These are phyloP conservation scores for Cystofilobasidium ferigula DNA, from an alignment of 768 basidiomycete species.

Conservation along the genomic window DNA sequence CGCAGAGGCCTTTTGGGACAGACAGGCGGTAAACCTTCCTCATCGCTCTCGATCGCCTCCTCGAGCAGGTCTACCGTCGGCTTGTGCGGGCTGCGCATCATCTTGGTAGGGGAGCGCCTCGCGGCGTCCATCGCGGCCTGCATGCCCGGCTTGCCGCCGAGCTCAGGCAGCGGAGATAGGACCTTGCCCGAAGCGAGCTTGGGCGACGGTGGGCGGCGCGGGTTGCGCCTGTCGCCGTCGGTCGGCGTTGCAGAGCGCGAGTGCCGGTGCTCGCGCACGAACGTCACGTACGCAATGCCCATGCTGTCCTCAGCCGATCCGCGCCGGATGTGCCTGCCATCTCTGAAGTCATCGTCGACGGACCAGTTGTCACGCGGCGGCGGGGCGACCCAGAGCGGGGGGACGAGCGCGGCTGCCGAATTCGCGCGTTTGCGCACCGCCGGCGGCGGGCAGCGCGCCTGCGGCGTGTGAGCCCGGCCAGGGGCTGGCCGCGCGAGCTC, in stretches of 20 bases:
- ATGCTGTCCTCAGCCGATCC: slow-evolving; percentile 1
- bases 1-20: not conserved
- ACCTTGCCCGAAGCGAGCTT: slow-evolving; percentile 3
- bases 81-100: not conserved
- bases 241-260: slow-evolving; percentile 10
- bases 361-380: not conserved
- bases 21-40: not conserved
- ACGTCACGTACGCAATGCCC: not conserved
- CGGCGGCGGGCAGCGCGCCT: too few relatives aligned
- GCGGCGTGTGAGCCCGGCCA: too few relatives aligned
- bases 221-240: not conserved
- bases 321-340: not conserved
- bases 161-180: slow-evolving; percentile 17
- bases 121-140: not conserved
- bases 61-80: not conserved
- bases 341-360: not conserved
- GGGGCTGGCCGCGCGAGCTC: not conserved
- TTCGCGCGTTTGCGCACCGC: not conserved
- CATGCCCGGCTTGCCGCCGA: not conserved
- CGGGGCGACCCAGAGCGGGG: not conserved
- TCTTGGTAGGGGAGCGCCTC: not conserved
- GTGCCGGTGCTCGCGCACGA: slow-evolving; percentile 8
- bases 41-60: slow-evolving; percentile 17
- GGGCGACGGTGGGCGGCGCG: not conserved
- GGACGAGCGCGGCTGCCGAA: not conserved